Conservation (phyloP, 805 yeast species). For the Pichia sporocuriosa region DNA sequence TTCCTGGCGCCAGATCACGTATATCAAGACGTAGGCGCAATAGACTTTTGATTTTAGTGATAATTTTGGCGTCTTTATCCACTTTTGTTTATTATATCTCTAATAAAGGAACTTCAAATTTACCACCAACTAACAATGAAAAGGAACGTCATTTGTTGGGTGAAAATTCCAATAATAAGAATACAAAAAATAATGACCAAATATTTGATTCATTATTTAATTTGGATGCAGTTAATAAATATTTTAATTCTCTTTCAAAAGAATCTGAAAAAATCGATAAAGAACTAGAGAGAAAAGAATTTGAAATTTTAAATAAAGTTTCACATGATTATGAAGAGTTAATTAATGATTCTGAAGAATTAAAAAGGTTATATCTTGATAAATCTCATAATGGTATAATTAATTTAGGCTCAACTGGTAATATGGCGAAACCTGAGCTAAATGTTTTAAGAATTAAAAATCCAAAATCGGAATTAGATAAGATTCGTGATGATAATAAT, state of each 20-base stretch:
- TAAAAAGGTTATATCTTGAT: constrained; percentile 22
- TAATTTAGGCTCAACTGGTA: constrained; percentile 26
- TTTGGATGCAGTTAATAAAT: constrained; percentile 2
- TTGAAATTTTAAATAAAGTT: not conserved
- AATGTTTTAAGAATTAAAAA: constrained; percentile 12
- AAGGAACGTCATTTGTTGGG: not conserved
- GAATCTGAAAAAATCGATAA: constrained; percentile 2
- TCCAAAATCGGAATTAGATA: not conserved
- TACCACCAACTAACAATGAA: too few relatives aligned
- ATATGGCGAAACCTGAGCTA: constrained; percentile 8
- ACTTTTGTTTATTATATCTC: too few relatives aligned
- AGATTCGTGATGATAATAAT: not conserved
- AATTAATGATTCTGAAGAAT: constrained; percentile 19
- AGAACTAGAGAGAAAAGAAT: not conserved
- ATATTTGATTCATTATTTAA: constrained; percentile 1
- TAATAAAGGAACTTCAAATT: too few relatives aligned
- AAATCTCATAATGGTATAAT: constrained; percentile 17
- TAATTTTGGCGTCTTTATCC: too few relatives aligned
- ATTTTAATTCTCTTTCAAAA: constrained; percentile 1
- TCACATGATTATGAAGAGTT: not conserved
- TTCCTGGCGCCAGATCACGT: too few relatives aligned
- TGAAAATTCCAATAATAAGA: not conserved
- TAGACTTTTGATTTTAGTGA: too few relatives aligned
- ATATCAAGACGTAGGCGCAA: too few relatives aligned
- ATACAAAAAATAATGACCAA: not conserved